Evolutionary conservation across 768 basidiomycete species (phyloP), one percentile per base, ranked within the genome.

Genomic region (Suillus fuscotomentosus): DNA sequence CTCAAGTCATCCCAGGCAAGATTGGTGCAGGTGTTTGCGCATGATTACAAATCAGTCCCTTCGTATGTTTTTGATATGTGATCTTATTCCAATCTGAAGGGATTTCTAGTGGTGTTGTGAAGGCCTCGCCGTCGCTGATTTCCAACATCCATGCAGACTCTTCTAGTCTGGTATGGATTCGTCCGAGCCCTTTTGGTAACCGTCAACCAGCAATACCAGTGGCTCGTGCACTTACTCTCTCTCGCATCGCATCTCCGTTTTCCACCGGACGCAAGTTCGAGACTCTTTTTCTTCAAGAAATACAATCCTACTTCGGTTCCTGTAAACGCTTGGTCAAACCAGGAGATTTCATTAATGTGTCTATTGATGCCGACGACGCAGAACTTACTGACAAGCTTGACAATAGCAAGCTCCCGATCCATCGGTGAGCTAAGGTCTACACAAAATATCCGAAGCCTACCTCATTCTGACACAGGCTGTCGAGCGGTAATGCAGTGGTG

Each of bases 181-280:
- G 78, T 4, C 74, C 85, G 5, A 87, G 84, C 65, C 87, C 90
- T 6, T 88, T 90, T 68, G 88, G 88, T 15, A 80, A 84, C 11
- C 76, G 79, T 6, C 76, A 79, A 61, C 88, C 88, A 36, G 75
- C 81, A 9, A 79, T 95, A 36, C 93, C 94, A 3, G 84, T 76
- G 22, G 95, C 94, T 8, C 80, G 78, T 61, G 78, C 84, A 1
- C 77, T 96, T 24, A 91, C 90, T 1, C 79, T 97, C 60, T 90
- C 93, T 2, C 86, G 92, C n/a, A 80, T 97, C 8, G 86, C 91
- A 0, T 92, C 93, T 0, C 88, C 92, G 1, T 76, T 87, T 62
- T 87, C 91, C 2, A 86, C 82, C 14, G 84, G 86, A 72, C 85
- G 86, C 50, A 72, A 76, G 39, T 89, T 90, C 70, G 90, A 94